Evolutionary conservation across 306 rosid genomes (phyloP).

Genomic region (Cajanus cajan): DNA sequence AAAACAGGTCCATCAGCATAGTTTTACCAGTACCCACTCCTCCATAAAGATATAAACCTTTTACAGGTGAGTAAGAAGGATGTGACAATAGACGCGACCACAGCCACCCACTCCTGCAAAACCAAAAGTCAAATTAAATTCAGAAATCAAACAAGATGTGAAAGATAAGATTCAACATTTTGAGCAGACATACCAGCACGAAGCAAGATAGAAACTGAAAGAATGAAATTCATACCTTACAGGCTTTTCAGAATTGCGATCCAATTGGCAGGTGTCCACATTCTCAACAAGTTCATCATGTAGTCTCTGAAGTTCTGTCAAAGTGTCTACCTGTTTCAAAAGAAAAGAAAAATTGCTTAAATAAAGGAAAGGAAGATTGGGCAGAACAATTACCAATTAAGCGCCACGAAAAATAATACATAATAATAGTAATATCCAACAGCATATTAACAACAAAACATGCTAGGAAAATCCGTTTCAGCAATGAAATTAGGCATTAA

Average conservation of each 20-base stretch:
- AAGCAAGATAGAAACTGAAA: background rate
- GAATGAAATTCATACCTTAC: constrained; percentile 57
- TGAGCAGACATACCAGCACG: constrained; percentile 20
- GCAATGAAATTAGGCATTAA: background rate
- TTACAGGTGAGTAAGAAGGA: constrained; percentile 74
- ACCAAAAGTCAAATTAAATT: constrained; percentile 6
- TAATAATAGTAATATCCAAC: background rate
- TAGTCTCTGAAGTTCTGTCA: constrained; percentile 88
- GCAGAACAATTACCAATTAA: background rate
- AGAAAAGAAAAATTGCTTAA: background rate
- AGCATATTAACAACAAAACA: constrained; percentile 14
- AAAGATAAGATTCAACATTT: constrained; percentile 23
- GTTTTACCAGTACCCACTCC: constrained; percentile 99
- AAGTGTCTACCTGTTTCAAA: constrained; percentile 62
- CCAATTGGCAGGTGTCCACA: constrained; percentile 70
- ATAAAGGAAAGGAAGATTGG: constrained; percentile 16
- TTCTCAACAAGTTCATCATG: constrained; percentile 79
- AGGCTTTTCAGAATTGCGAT: constrained; percentile 63
- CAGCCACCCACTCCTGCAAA: constrained; percentile 80
- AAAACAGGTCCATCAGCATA: constrained; percentile 98
- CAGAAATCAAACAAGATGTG: background rate
- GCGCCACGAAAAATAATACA: constrained; percentile 9
- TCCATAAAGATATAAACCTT: constrained; percentile 92
- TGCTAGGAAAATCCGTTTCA: constrained; percentile 22
- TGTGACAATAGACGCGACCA: constrained; percentile 95